Conservation (phyloP, 306 rosid genomes). For the Biancaea sappan region DNA sequence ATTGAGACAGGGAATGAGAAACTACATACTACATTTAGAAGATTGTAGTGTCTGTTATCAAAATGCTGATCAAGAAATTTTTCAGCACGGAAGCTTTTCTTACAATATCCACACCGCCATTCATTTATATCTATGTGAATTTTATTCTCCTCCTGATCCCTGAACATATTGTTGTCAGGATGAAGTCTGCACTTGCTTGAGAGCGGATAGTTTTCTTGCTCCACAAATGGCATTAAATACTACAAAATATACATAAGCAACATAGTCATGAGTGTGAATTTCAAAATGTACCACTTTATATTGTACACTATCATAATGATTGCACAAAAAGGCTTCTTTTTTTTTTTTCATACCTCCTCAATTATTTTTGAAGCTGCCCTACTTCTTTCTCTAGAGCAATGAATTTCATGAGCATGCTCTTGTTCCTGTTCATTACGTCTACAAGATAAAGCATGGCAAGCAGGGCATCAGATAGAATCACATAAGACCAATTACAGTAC, state of each 20-base stretch:
- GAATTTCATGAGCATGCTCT: slow-evolving; percentile 64
- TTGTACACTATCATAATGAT: not conserved
- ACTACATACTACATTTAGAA: slow-evolving; percentile 80
- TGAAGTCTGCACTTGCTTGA: slow-evolving; percentile 73
- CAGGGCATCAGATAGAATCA: slow-evolving; percentile 8
- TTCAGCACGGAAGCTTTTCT: slow-evolving; percentile 88
- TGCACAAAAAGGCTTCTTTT: not conserved
- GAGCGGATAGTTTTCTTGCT: slow-evolving; percentile 66
- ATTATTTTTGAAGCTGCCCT: slow-evolving; percentile 73
- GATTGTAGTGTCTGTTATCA: slow-evolving; percentile 85
- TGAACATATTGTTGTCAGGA: slow-evolving; percentile 77
- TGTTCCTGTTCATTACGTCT: slow-evolving; percentile 51
- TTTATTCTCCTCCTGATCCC: slow-evolving; percentile 93
- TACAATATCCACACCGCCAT: slow-evolving; percentile 97
- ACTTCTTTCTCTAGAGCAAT: slow-evolving; percentile 93
- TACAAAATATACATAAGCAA: slow-evolving; percentile 40
- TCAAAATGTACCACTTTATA: slow-evolving; percentile 30
- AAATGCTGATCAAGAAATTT: slow-evolving; percentile 93
- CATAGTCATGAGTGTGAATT: slow-evolving; percentile 24
- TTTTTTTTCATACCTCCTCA: slow-evolving; percentile 66
- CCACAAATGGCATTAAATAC: slow-evolving; percentile 90
- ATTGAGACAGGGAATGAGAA: slow-evolving; percentile 33
- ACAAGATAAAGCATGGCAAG: slow-evolving; percentile 26
- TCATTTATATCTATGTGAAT: slow-evolving; percentile 66
- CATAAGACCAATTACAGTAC: slow-evolving; percentile 10